phyloP scores from a whole-genome alignment of 768 basidiomycete species.

The Tephrocybe sp. region DNA sequence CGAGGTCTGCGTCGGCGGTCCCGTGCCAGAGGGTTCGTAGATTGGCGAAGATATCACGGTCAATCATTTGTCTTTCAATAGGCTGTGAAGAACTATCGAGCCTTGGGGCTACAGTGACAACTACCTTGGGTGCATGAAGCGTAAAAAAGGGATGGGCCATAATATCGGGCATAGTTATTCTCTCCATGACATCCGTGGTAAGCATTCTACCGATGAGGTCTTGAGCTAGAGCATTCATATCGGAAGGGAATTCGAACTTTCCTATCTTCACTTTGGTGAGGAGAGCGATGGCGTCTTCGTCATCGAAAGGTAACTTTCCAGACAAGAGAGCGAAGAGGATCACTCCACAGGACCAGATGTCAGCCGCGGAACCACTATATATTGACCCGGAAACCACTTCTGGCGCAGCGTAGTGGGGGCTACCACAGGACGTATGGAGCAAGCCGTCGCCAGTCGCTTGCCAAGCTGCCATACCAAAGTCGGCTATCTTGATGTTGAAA shows the following conservation, averaged over 20 bases:
- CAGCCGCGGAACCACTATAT: conserved; percentile 85
- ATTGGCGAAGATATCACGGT: conserved; percentile 88
- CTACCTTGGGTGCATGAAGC: conserved; percentile 45
- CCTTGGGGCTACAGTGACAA: conserved; percentile 46
- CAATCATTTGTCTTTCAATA: conserved; percentile 64
- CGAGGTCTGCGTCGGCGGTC: conserved; percentile 69
- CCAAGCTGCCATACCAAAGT: conserved; percentile 98
- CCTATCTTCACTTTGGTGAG: conserved; percentile 79
- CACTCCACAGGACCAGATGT: conserved; percentile 97
- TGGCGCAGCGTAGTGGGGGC: conserved; percentile 93
- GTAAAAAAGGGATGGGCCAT: conserved; percentile 77
- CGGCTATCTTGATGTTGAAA: conserved; percentile 90
- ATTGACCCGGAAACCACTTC: conserved; percentile 82
- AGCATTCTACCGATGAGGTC: conserved; percentile 83
- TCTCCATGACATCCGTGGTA: conserved; percentile 62
- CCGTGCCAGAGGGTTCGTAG: conserved; percentile 91
- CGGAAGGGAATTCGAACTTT: conserved; percentile 67
- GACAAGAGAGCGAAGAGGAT: conserved; percentile 88
- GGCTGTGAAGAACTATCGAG: conserved; percentile 70
- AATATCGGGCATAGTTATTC: conserved; percentile 85
- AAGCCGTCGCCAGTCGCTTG: conserved; percentile 54
- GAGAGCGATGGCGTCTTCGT: conserved; percentile 76
- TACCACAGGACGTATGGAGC: conserved; percentile 86
- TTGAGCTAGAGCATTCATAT: conserved; percentile 66
- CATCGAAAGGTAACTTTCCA: conserved; percentile 90